Evolutionary conservation across 768 basidiomycete genomes (phyloP), one percentile per base, ranked within the genome.

Genomic region (Termitomyces sp.): DNA sequence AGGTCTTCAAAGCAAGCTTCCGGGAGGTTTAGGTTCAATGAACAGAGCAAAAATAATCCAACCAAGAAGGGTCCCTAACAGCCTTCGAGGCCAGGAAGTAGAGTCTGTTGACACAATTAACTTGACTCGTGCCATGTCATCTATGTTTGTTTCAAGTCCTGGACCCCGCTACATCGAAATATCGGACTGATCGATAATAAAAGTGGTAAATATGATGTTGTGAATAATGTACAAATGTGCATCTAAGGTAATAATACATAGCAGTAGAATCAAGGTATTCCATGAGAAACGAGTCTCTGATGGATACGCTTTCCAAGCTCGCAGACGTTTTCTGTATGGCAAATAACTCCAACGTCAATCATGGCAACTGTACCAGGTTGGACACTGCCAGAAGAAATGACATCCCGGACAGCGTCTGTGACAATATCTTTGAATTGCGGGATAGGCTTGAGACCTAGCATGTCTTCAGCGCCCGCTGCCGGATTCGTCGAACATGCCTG

Each of bases 291-390:
- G 51, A 58, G 44, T 41, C 51, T 63, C 60, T 44, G 68, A 53
- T 62, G 63, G 56, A 90, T 70, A 31, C 75, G 74, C 60, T 76
- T 74, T 18, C 76, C 75, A 18, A 88, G 69, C 22, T 74, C 70
- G 28, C 75, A 70, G 5, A 87, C 79, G 33, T 75, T 69, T 26
- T 60, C 61, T 6, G 77, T 73, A 37, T 81, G 79, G 62, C 88
- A 90, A 4, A 90, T 73, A 1, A 88, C 72, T 0, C 88, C 88
- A 4, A 85, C 73, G 55, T 84, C 82, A 51, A 90, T 71, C 0
- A 80, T 72, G 6, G 82, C 82, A 53, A 88, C 73, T 56, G 74
- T 78, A 22, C 77, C 75, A 36, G 68, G 58, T 26, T 61, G 58
- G 10, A 73, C 60, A 7, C 64, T 62, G 5, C 70, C 71, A 9